Evolutionary conservation across 305 asterid species (phyloP).

Genomic region (Rubia peregrina): DNA sequence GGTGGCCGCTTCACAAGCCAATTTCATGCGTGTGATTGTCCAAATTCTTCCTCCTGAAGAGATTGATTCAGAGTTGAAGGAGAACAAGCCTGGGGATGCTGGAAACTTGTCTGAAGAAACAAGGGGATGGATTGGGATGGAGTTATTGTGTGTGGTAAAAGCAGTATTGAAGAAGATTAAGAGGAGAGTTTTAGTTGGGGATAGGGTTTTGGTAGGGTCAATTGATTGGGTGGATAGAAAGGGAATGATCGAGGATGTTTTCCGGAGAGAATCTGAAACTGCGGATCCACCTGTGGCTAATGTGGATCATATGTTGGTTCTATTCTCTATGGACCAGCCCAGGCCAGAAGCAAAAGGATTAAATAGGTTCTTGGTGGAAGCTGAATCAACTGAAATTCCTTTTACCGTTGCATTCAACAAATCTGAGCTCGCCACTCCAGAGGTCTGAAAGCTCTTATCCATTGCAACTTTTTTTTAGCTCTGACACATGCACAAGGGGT

Average conservation of each 20-base stretch:
- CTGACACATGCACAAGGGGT: neutral
- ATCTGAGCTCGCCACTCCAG: conserved; percentile 60
- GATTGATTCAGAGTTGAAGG: neutral
- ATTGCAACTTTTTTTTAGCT: neutral
- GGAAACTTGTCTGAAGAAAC: conserved; percentile 10
- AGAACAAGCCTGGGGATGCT: conserved; percentile 22
- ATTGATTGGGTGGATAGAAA: conserved; percentile 83
- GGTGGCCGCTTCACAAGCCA: conserved; percentile 80
- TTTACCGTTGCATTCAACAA: conserved; percentile 76
- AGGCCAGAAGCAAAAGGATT: conserved; percentile 60
- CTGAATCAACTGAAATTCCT: conserved; percentile 83
- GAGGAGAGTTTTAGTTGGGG: conserved; percentile 89
- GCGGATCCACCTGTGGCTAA: conserved; percentile 91
- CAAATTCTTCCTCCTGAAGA: conserved; percentile 30
- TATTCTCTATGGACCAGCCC: conserved; percentile 82
- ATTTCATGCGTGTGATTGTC: conserved; percentile 93
- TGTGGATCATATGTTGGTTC: conserved; percentile 75
- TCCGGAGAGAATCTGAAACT: conserved; percentile 57
- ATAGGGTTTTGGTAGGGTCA: conserved; percentile 75
- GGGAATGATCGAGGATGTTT: conserved; percentile 89
- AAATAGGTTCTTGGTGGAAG: conserved; percentile 91
- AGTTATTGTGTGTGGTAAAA: conserved; percentile 78
- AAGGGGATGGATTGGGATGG: conserved; percentile 37
- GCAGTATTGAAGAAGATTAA: conserved; percentile 86
- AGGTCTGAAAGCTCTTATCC: conserved; percentile 28